These are phyloP conservation scores for Trypanosoma cruzi DNA, from an alignment of 208 protist species.

Conservation along the genomic window DNA sequence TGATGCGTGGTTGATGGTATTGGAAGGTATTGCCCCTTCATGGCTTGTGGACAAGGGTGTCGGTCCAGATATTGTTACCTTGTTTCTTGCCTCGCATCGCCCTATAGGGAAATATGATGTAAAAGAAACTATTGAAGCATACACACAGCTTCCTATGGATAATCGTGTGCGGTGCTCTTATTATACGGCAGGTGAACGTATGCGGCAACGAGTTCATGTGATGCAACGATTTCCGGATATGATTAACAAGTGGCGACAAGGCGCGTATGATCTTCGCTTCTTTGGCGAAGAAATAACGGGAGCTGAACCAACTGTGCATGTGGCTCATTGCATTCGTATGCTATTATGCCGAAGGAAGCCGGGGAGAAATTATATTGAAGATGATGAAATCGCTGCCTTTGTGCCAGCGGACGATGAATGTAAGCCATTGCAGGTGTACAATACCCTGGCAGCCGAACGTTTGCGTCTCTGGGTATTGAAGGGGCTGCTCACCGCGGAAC, in stretches of 20 bases:
- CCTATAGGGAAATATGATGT: conserved; percentile 37
- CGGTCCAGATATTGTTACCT: conserved; percentile 35
- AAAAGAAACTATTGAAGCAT: conserved; percentile 33
- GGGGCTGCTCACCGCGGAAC: conserved; percentile 72
- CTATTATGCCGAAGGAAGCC: conserved; percentile 53
- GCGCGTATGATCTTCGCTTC: conserved; percentile 57
- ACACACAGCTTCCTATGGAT: conserved; percentile 33
- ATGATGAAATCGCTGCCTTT: conserved; percentile 52
- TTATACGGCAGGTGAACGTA: conserved; percentile 42
- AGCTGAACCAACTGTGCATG: conserved; percentile 30
- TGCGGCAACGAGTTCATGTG: conserved; percentile 55
- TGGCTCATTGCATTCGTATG: conserved; percentile 61
- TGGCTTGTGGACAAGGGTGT: conserved; percentile 43
- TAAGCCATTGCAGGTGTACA: conserved; percentile 59
- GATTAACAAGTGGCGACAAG: conserved; percentile 64
- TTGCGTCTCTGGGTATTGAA: conserved; percentile 83
- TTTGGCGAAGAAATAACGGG: conserved; percentile 34
- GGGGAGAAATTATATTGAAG: conserved; percentile 35
- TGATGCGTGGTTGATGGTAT: conserved; percentile 52
- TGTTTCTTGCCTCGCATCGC: conserved; percentile 49
- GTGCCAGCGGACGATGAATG: conserved; percentile 52
- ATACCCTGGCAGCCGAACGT: conserved; percentile 67
- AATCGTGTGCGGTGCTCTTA: conserved; percentile 56
- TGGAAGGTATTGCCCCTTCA: conserved; percentile 46
- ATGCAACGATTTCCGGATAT: conserved; percentile 40